These are phyloP conservation scores for Aspergillus niger DNA, from an alignment of 2,329 filamentous ascomycete genomes.

Conservation along the genomic window DNA sequence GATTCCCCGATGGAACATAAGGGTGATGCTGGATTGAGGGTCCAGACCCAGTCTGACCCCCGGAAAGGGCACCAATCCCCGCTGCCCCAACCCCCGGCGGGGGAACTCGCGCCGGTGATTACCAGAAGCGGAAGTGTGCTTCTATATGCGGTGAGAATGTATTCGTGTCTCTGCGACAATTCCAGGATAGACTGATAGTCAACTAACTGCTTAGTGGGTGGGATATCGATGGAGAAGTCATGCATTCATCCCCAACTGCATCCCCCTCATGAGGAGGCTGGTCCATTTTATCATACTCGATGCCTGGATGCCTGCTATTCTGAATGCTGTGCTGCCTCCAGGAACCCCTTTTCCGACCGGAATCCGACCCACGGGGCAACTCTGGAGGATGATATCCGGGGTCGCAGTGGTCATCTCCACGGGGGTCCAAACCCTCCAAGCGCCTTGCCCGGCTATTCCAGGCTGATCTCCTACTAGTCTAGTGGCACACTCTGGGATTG, in stretches of 20 bases:
- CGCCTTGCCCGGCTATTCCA: not conserved
- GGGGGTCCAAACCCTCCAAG: too few species aligned
- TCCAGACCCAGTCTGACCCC: not conserved
- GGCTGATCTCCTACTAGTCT: not conserved
- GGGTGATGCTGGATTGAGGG: not conserved
- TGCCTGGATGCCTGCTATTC: not conserved
- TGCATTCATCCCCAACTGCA: not conserved
- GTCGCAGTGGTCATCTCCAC: not conserved
- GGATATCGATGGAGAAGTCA: not conserved
- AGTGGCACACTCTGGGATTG: too few species aligned
- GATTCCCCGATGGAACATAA: too few species aligned
- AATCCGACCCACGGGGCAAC: not conserved
- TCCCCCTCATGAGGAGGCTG: not conserved
- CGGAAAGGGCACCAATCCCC: not conserved
- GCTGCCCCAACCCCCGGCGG: not conserved
- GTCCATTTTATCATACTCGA: not conserved
- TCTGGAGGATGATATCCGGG: slow-evolving; percentile 3
- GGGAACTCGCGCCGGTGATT: not conserved
- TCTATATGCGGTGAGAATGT: too few species aligned
- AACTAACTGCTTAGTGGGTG: too few species aligned
- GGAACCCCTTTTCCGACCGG: slow-evolving; percentile 19
- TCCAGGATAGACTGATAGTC: too few species aligned
- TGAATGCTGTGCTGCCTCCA: slow-evolving; percentile 10
- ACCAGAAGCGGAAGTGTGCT: not conserved
- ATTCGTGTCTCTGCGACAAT: too few species aligned